Percentiles rank a stretch among this genome's conserved stretches.
Conservation (phyloP, 2,329 filamentous ascomycete genomes). For the Colletotrichum sp. region DNA sequence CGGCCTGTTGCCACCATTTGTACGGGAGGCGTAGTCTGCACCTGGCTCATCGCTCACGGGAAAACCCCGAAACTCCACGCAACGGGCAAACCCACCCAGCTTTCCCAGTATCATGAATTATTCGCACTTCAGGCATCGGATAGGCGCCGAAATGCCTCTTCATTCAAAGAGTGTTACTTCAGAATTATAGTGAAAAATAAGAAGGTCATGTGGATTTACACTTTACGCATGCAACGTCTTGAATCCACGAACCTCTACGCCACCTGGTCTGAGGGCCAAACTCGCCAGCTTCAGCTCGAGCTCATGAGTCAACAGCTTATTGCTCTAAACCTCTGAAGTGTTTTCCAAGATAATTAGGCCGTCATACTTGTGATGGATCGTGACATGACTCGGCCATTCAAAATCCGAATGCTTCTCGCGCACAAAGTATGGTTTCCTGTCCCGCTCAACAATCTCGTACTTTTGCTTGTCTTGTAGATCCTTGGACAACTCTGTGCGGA, state of each 20-base stretch:
- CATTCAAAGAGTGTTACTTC: not conserved
- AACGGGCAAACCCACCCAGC: fast-evolving
- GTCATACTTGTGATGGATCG: not conserved
- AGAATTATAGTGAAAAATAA: not conserved
- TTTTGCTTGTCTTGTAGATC: not conserved
- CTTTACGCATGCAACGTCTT: not conserved
- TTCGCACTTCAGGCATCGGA: not conserved
- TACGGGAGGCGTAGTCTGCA: fast-evolving
- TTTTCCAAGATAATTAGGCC: not conserved
- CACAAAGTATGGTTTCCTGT: not conserved
- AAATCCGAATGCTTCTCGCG: not conserved
- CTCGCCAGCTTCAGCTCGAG: not conserved
- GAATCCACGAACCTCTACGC: not conserved
- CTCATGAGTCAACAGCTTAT: not conserved
- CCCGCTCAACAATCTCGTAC: not conserved
- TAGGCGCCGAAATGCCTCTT: fast-evolving
- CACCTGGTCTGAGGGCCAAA: not conserved
- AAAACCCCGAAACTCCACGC: not conserved
- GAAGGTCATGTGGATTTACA: not conserved
- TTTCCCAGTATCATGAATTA: not conserved
- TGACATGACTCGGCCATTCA: not conserved
- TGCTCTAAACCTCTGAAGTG: not conserved
- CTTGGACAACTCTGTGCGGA: not conserved
- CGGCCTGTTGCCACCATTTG: not conserved
- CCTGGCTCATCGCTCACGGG: fast-evolving